Base-by-base conservation (phyloP, 257 asterid species). In the Linaria vulgaris region DNA sequence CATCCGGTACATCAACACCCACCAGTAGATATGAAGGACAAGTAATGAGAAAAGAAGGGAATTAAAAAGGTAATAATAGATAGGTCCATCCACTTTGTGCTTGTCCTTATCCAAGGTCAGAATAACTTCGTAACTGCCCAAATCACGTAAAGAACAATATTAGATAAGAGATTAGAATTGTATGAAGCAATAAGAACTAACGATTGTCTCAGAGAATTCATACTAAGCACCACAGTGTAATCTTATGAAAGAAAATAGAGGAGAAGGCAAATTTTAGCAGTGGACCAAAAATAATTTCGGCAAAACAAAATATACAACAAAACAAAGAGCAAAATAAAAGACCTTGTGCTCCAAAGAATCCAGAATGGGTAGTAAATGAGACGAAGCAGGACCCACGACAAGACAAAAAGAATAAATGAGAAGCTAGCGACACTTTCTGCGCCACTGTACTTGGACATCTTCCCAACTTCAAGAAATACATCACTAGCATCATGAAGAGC, bases 401-500 rank as follows among this genome's bases (percentile, higher is more conserved):
- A 16, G 61, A 83, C 95, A 51, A 91, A 91, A 53, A 86, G 76
- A 59, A 86, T 63, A 74, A 91, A 91, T 16, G 98, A 82, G 67
- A 74, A 77, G 80, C 95, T 86, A 39, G 98, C 96, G 59, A 91
- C 45, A 48, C 80, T 56, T 76, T 88, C 98, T 3, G 95, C 92
- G 0, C 96, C 95, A 49, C 96, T 77, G 81, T 91, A 91, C 74
- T 88, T 91, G 49, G 98, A 91, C 96, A 91, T 91, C 82, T 91
- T 91, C 38, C 92, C 98, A 3, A 88, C 72, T 80, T 88, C 98
- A 57, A 91, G 81, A 69, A 91, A 84, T 34, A 88, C 75, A 75
- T 91, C 98, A n/a, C 88, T 86, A 51, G 90, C 98, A 83, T 91
- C 98, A 59, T 91, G 98, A 69, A 91, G 88, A 61, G 98, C 96